Evolutionary conservation across 2,329 filamentous ascomycete species (phyloP), one percentile per base, ranked within the genome.

Genomic region (Emergomyces pasteurianus): DNA sequence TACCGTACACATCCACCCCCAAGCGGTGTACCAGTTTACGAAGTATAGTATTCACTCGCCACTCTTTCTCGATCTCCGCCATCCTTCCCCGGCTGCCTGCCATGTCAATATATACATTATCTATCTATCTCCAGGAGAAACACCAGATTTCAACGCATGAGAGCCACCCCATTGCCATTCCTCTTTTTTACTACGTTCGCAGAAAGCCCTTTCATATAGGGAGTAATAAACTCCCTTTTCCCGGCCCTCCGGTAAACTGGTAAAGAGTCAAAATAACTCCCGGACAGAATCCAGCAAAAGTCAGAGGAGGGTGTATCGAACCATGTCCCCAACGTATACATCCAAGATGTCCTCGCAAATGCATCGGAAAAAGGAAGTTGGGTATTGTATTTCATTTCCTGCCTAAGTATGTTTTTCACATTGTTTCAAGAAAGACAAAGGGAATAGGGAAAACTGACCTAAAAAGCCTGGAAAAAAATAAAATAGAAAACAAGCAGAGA

Each of bases 371-470:
- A 46, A 21, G 34, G 18, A 46, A 46, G 18, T 46, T 28, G 49
- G 49, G 18, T 52, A 52, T 34, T 52, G 49, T 8, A 52, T 52
- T 34, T 52, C 49, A 52, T 52, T 52, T 52, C 28, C 49, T 52
- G 28, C 49, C 49, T 52, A 52, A 52, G 31, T 52, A 18, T 52
- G 28, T n/a, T 52, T 52, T 31, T 16, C 49, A n/a, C 9, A 47
- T 47, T 47, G 43, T 62, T 60, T 56, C 31, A 36, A 38, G 14
- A 60, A 56, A 10, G 14, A 50, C 42, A 60, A 34, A 14, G 31
- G 28, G 16, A 28, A 43, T 46, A 34, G 23, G 18, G 21, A 31
- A 36, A 42, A n/a, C 3, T 31, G 31, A 31, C 31, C 31, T 31
- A 31, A 7, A 31, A 31, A 31, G 7, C 7, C 31, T 21, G 28